phyloP scores from a whole-genome alignment of 2,329 filamentous ascomycete genomes.

The Colletotrichum simmondsii region DNA sequence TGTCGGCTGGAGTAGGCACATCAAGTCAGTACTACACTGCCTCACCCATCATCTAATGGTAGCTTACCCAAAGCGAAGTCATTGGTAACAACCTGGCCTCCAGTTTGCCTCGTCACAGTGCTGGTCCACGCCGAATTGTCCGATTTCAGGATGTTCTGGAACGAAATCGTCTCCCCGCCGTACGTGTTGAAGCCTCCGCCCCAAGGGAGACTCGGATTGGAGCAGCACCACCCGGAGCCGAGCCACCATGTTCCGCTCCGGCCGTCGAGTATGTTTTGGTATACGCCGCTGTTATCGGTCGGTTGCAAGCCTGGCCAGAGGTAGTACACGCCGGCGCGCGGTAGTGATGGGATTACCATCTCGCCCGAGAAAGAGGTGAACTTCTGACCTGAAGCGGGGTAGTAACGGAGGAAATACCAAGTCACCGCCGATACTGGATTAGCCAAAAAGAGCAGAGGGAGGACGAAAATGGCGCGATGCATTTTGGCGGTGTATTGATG shows the following conservation, averaged over 20 bases:
- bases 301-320: background rate
- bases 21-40: background rate
- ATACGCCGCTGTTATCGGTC: background rate
- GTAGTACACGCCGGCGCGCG: conserved; percentile 44
- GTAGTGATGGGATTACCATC: conserved; percentile 40
- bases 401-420: conserved; percentile 46
- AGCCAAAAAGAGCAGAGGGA: background rate
- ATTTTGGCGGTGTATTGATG: background rate
- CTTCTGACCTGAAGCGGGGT: conserved; percentile 41
- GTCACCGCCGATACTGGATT: conserved; percentile 37
- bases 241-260: conserved; percentile 50
- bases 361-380: conserved; percentile 43
- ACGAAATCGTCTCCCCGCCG: conserved; percentile 41
- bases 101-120: background rate
- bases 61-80: background rate
- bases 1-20: background rate
- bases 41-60: background rate
- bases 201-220: conserved; percentile 48
- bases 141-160: background rate
- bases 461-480: background rate
- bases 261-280: background rate
- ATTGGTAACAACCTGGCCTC: background rate
- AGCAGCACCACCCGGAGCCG: conserved; percentile 51
- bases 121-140: background rate
- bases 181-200: conserved; percentile 49